Conservation (phyloP, 2,329 filamentous ascomycete genomes). For the Monosporascus sp. region DNA sequence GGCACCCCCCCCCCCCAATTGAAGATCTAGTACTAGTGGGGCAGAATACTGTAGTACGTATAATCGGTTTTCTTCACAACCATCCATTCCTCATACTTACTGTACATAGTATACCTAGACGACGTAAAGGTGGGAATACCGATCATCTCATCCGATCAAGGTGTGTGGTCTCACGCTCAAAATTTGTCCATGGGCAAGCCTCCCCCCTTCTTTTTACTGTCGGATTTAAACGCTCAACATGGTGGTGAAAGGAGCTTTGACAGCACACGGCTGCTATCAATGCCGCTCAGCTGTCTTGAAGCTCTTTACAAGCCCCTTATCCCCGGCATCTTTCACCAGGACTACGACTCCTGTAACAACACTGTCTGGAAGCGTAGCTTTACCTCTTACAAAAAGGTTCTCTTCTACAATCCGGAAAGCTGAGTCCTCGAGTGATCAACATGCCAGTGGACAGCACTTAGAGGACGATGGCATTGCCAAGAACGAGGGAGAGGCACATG, state of each 20-base stretch:
- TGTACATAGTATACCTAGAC: too few relatives aligned
- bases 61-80: too few relatives aligned
- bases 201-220: background rate
- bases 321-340: constrained; percentile 9
- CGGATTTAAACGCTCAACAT: constrained; percentile 9
- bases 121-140: too few relatives aligned
- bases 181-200: background rate
- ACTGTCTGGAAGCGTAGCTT: background rate
- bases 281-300: constrained; percentile 22
- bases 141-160: too few relatives aligned
- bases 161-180: too few relatives aligned
- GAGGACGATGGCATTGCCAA: constrained; percentile 3
- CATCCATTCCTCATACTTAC: too few relatives aligned
- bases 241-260: constrained; percentile 19
- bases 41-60: too few relatives aligned
- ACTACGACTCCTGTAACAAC: constrained; percentile 5
- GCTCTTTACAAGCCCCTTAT: constrained; percentile 18
- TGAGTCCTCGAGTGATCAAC: constrained; percentile 1
- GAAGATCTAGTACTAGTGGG: too few relatives aligned
- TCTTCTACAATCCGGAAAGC: background rate
- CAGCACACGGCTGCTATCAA: constrained; percentile 22
- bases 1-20: too few relatives aligned
- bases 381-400: background rate
- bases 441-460: background rate
- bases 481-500: constrained; percentile 1